phyloP scores from a whole-genome alignment of 768 basidiomycete species.

The Lactarius deliciosus region DNA sequence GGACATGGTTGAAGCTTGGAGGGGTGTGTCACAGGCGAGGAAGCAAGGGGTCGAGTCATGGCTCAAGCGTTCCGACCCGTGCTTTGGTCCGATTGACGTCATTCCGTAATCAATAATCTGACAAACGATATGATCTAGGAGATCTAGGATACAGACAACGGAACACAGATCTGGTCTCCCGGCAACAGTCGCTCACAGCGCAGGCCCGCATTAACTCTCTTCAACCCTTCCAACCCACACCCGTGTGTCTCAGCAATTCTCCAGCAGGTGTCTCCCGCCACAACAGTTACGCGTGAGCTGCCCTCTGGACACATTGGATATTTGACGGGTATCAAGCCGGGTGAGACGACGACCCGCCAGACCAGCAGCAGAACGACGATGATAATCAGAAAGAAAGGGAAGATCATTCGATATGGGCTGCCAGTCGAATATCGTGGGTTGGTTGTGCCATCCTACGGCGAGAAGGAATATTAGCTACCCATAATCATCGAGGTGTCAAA shows the following conservation, averaged over 20 bases:
- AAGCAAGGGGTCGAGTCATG: neutral
- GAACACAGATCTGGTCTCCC: constrained; percentile 29
- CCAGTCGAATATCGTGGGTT: constrained; percentile 14
- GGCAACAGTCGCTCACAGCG: constrained; percentile 27
- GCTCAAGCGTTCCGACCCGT: neutral
- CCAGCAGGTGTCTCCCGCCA: constrained; percentile 31
- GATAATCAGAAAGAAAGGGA: constrained; percentile 30
- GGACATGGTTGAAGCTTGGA: constrained; percentile 13
- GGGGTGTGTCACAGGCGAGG: neutral
- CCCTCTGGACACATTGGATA: constrained; percentile 24
- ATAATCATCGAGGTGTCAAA: neutral
- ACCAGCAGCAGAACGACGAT: constrained; percentile 29
- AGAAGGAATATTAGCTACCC: constrained; percentile 7
- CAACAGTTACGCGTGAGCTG: constrained; percentile 27
- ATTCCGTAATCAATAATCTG: neutral
- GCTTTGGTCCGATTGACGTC: neutral
- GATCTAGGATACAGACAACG: constrained; percentile 2
- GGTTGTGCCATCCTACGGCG: constrained; percentile 6
- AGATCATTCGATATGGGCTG: constrained; percentile 30
- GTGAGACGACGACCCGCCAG: constrained; percentile 27
- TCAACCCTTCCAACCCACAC: constrained; percentile 27
- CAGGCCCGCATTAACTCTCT: constrained; percentile 16
- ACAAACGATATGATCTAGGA: neutral
- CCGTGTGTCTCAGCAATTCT: constrained; percentile 26
- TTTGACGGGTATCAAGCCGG: constrained; percentile 14